Evolutionary conservation across 768 basidiomycete species (phyloP).

Genomic region (Amanita molliuscula): DNA sequence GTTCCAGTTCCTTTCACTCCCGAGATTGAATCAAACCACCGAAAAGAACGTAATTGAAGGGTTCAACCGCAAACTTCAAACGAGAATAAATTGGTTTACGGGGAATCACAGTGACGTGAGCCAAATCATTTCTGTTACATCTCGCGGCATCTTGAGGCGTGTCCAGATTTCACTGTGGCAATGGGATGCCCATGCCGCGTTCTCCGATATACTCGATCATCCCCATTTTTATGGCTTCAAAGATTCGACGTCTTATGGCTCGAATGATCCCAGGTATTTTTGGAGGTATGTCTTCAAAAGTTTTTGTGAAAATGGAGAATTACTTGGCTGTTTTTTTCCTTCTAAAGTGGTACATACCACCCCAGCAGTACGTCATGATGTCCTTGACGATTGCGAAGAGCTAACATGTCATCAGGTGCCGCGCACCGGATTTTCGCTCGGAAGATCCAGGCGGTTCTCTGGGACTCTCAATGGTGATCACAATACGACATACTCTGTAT

Average conservation of each 20-base stretch:
- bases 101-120: slow-evolving; percentile 36
- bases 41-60: slow-evolving; percentile 37
- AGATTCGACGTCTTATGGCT: slow-evolving; percentile 39
- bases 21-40: slow-evolving; percentile 23
- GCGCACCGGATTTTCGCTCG: slow-evolving; percentile 29
- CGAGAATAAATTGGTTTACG: slow-evolving; percentile 30
- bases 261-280: slow-evolving; percentile 28
- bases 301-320: background rate
- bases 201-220: slow-evolving; percentile 36
- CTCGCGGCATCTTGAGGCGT: background rate
- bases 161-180: slow-evolving; percentile 34
- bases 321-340: background rate
- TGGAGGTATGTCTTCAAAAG: slow-evolving; percentile 34
- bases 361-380: slow-evolving; percentile 32
- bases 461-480: slow-evolving; percentile 16
- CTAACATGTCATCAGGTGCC: slow-evolving; percentile 17
- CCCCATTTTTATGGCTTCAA: slow-evolving; percentile 44
- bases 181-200: slow-evolving; percentile 41
- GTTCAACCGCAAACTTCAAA: slow-evolving; percentile 41
- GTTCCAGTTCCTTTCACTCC: slow-evolving; percentile 37
- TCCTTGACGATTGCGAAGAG: background rate
- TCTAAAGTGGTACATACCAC: slow-evolving; percentile 40
- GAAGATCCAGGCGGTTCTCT: slow-evolving; percentile 17
- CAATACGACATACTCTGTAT: too few species aligned
- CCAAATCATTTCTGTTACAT: background rate